Percentiles rank a stretch among this genome's conserved stretches.
These are phyloP conservation scores for Trifolium repens DNA, from an alignment of 306 rosid genomes.

Conservation along the genomic window DNA sequence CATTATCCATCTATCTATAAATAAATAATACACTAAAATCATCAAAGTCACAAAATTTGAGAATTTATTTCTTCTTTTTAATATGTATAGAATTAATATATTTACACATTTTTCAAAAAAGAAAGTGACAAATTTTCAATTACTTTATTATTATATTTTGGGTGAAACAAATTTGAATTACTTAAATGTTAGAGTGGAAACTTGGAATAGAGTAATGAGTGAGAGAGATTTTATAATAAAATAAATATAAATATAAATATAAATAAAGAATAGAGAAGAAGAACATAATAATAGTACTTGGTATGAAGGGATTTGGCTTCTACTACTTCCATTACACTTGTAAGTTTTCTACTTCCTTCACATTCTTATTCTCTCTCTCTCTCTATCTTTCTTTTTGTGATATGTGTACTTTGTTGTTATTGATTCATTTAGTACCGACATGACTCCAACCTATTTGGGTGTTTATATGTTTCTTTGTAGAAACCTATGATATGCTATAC, in stretches of 20 bases:
- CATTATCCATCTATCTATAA: no score
- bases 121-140: no score
- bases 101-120: no score
- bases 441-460: conserved; percentile 65
- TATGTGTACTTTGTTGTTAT: conserved; percentile 16
- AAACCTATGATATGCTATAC: conserved; percentile 39
- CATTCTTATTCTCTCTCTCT: not conserved
- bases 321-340: conserved; percentile 43
- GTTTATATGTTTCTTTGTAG: conserved; percentile 37
- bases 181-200: not conserved
- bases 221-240: not conserved
- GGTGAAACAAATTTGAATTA: not conserved
- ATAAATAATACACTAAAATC: no score
- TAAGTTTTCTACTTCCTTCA: conserved; percentile 20
- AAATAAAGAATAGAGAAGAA: conserved; percentile 3
- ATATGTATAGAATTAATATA: no score
- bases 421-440: conserved; percentile 57
- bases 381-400: conserved; percentile 8
- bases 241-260: not conserved
- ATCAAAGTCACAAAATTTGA: no score
- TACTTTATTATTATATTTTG: no score
- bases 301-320: conserved; percentile 35
- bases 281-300: conserved; percentile 1
- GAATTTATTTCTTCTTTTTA: no score
- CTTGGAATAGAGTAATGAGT: not conserved